Base-by-base conservation (phyloP, 1,139 yeast species). In the Candida freyschussii region DNA sequence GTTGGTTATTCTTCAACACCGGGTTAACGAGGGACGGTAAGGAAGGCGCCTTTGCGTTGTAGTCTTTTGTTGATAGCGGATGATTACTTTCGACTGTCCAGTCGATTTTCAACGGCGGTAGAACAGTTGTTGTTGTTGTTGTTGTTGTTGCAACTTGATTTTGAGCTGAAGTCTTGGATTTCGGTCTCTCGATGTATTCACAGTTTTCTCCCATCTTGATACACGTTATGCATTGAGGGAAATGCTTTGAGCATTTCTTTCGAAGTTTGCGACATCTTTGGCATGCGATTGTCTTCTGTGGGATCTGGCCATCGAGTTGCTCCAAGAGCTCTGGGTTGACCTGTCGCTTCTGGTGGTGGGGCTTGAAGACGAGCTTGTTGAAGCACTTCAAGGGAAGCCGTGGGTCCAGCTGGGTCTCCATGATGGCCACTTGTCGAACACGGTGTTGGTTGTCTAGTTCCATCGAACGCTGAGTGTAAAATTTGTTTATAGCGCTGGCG, bases 181-280 rank as follows among this genome's bases (percentile, higher is more conserved):
- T 14, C 31, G 32, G n/a, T n/a, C n/a, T 46, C 14, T 46, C 49
- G 7, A 40, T 33, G 17, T 46, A 46, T 17, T 36, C 36, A 28
- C 51, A 47, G 7, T 39, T 37, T 15, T 44, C 46, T 9, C 43
- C 43, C 50, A 47, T 47, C 36, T 56, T 61, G n/a, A 41, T 42
- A 44, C 78, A 72, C 26, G 67, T 67, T 5, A 47, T 35, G 41
- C 78, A 72, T 8, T 46, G 53, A 1, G 76, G 75, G 4, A 53
- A 33, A 21, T 61, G 61, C 40, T 65, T 68, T 3, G 70, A 59
- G 45, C 78, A 72, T 43, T 65, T 68, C 48, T 68, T 70, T 51
- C 72, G 69, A 22, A 69, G 52, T 30, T 59, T 56, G 27, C 76
- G 49, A 41, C 71, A 62, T 34, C 70, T 44, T 4, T 61, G 51